Percentiles rank a stretch among this genome's conserved stretches.
phyloP scores from a whole-genome alignment of 768 basidiomycete genomes.

The Boletus reticulatus region DNA sequence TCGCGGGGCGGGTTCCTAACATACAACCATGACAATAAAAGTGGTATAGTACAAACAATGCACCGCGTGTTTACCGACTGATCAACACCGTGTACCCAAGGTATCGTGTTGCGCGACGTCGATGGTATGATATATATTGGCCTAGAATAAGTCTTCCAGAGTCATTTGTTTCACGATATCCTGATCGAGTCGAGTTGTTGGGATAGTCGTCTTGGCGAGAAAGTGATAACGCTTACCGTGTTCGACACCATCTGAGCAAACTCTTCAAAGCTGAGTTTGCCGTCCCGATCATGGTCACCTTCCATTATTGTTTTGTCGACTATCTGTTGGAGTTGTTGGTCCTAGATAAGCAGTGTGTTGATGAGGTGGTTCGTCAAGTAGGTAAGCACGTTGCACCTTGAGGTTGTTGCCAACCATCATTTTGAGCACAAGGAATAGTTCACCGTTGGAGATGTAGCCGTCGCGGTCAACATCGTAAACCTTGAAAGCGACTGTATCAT shows the following conservation, averaged over 20 bases:
- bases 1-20: constrained; percentile 5
- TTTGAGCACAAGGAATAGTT: constrained; percentile 96
- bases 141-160: constrained; percentile 84
- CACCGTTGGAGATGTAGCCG: constrained; percentile 96
- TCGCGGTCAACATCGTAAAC: constrained; percentile 99
- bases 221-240: constrained; percentile 55
- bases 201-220: background rate
- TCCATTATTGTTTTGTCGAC: constrained; percentile 99
- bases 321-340: constrained; percentile 98
- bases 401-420: constrained; percentile 99
- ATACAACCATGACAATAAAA: constrained; percentile 21
- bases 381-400: constrained; percentile 55
- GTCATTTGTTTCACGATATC: constrained; percentile 99
- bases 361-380: background rate
- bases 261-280: constrained; percentile 96
- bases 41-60: constrained; percentile 23
- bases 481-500: constrained; percentile 90
- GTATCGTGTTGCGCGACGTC: constrained; percentile 15
- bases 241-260: constrained; percentile 96
- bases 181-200: constrained; percentile 37
- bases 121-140: constrained; percentile 19
- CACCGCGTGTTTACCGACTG: constrained; percentile 7
- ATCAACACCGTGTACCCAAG: constrained; percentile 14
- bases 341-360: constrained; percentile 43
- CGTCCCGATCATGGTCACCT: constrained; percentile 97